A percentile compares a stretch with the other conserved stretches of the same genome.
phyloP scores from a whole-genome alignment of 768 basidiomycete genomes.

The Lactifluus subvellereus region DNA sequence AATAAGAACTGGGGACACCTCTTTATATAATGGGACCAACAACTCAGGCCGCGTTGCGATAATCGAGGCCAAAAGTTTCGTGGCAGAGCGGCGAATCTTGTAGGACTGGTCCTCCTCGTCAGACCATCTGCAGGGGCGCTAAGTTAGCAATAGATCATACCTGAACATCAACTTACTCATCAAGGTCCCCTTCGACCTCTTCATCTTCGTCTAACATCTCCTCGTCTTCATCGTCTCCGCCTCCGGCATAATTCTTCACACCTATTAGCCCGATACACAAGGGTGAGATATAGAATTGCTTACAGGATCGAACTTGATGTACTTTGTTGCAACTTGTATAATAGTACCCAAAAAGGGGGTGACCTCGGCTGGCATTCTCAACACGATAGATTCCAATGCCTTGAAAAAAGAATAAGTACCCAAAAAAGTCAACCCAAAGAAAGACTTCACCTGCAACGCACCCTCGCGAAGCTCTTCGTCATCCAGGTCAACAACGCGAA shows the following conservation, averaged over 20 bases:
- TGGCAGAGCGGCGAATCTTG: slow-evolving; percentile 91
- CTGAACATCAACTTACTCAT: slow-evolving; percentile 48
- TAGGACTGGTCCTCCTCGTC: slow-evolving; percentile 99
- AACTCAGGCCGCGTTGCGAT: slow-evolving; percentile 90
- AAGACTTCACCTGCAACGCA: slow-evolving; percentile 56
- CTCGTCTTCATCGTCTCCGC: slow-evolving; percentile 58
- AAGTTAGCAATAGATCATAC: slow-evolving; percentile 12
- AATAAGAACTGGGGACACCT: slow-evolving; percentile 83
- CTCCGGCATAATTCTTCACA: slow-evolving; percentile 75
- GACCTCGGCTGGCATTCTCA: slow-evolving; percentile 80
- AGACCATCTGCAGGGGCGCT: slow-evolving; percentile 58
- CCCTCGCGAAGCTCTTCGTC: slow-evolving; percentile 84
- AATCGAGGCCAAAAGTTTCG: slow-evolving; percentile 80
- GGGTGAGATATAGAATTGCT: slow-evolving; percentile 27
- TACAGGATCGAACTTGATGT: slow-evolving; percentile 93
- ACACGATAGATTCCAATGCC: slow-evolving; percentile 80
- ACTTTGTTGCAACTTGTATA: slow-evolving; percentile 62
- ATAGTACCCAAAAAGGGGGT: slow-evolving; percentile 65
- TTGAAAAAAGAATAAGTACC: slow-evolving; percentile 28
- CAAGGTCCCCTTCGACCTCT: slow-evolving; percentile 74
- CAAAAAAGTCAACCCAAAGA: neutral
- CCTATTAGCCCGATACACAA: slow-evolving; percentile 9
- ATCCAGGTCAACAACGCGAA: slow-evolving; percentile 62
- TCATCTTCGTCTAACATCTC: slow-evolving; percentile 62
- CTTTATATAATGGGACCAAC: slow-evolving; percentile 69